Evolutionary conservation across 2,329 filamentous ascomycete species (phyloP).

Genomic region (Beauveria brongniartii): DNA sequence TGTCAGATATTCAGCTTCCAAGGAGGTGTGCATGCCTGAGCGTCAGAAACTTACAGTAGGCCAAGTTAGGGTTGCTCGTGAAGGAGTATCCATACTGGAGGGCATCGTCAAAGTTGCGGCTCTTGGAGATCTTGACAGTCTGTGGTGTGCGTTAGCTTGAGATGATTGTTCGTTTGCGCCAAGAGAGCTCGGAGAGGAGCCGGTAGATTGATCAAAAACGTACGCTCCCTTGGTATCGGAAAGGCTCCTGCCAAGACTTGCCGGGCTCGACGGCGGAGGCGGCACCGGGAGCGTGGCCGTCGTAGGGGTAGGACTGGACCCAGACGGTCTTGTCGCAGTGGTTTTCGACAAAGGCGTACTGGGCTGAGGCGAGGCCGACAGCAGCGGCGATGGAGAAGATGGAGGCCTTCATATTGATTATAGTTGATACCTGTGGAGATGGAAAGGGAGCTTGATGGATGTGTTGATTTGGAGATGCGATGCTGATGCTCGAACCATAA

Average conservation of each 20-base stretch:
- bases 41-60: slow-evolving; percentile 28
- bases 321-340: slow-evolving; percentile 25
- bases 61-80: slow-evolving; percentile 25
- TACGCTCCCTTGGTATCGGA: slow-evolving; percentile 29
- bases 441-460: neutral
- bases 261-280: slow-evolving; percentile 26
- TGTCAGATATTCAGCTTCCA: neutral
- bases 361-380: slow-evolving; percentile 25
- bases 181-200: neutral
- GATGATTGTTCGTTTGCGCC: neutral
- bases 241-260: slow-evolving; percentile 27
- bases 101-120: slow-evolving; percentile 26
- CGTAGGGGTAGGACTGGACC: slow-evolving; percentile 30
- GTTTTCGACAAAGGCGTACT: slow-evolving; percentile 30
- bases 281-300: slow-evolving; percentile 23
- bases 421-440: neutral
- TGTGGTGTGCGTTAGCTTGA: slow-evolving; percentile 12
- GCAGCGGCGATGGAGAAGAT: slow-evolving; percentile 23
- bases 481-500: neutral
- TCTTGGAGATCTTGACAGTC: slow-evolving; percentile 34
- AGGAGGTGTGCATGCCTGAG: neutral
- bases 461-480: neutral
- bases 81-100: slow-evolving; percentile 37
- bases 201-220: slow-evolving; percentile 12
- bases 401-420: slow-evolving; percentile 23